phyloP scores from a whole-genome alignment of 495 filamentous ascomycete genomes.

The Achaetomiella virescens region DNA sequence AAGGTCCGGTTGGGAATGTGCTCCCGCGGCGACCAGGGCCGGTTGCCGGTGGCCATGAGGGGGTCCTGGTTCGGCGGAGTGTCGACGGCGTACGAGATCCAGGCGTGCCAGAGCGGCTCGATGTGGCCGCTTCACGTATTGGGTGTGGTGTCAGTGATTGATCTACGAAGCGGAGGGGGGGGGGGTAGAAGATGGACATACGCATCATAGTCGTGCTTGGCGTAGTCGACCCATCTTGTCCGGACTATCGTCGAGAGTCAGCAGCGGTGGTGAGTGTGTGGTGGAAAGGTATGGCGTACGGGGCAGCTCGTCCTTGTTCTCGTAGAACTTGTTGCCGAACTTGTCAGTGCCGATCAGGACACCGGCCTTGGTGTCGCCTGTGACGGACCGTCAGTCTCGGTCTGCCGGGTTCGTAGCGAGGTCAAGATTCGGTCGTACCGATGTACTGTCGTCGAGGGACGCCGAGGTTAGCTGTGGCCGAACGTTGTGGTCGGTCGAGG shows the following conservation, averaged over 20 bases:
- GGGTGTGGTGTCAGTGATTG: conserved; percentile 10
- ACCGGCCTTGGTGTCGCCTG: conserved; percentile 96
- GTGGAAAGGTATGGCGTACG: conserved; percentile 48
- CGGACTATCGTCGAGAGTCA: conserved; percentile 55
- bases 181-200: conserved; percentile 33
- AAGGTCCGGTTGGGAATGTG: conserved; percentile 71
- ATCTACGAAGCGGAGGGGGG: background rate
- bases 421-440: conserved; percentile 37
- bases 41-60: conserved; percentile 52
- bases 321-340: conserved; percentile 96
- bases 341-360: conserved; percentile 77
- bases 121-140: conserved; percentile 72
- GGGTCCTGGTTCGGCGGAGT: conserved; percentile 75
- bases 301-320: conserved; percentile 92
- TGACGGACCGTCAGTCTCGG: conserved; percentile 30
- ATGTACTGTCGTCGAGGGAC: conserved; percentile 51
- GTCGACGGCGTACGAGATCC: conserved; percentile 91
- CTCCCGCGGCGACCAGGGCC: conserved; percentile 64
- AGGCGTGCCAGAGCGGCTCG: conserved; percentile 97
- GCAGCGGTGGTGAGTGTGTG: background rate
- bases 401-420: too few relatives aligned
- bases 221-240: conserved; percentile 97
- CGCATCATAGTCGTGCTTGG: conserved; percentile 77
- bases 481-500: conserved; percentile 1
- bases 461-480: conserved; percentile 21